Evolutionary conservation across 768 basidiomycete species (phyloP).

Genomic region (Phylloporus sp.): DNA sequence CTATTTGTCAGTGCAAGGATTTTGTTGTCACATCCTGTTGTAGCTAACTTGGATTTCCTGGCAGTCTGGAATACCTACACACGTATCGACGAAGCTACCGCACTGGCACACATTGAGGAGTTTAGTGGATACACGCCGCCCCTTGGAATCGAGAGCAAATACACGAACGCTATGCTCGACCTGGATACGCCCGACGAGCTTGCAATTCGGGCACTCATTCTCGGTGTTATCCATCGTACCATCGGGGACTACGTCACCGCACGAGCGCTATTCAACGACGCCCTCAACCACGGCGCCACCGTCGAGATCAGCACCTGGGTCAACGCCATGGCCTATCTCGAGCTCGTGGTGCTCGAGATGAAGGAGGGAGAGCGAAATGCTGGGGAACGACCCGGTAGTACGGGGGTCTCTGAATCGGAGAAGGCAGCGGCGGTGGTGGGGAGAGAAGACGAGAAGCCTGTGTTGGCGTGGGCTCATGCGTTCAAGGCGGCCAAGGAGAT

Average conservation of each 20-base stretch:
- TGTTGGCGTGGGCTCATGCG: conserved; percentile 41
- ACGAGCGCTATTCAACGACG: conserved; percentile 49
- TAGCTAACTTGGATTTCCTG: conserved; percentile 3
- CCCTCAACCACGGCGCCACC: conserved; percentile 36
- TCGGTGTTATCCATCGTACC: conserved; percentile 64
- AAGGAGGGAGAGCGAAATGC: conserved; percentile 47
- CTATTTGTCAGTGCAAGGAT: conserved; percentile 50
- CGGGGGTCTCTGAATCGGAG: no score
- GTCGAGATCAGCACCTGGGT: conserved; percentile 64
- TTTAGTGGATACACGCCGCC: conserved; percentile 47
- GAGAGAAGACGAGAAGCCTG: conserved; percentile 10
- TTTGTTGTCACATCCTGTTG: background rate
- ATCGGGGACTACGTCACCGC: conserved; percentile 41
- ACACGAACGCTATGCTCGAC: conserved; percentile 31
- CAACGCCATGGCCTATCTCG: conserved; percentile 59
- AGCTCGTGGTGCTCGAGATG: conserved; percentile 63
- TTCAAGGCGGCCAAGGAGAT: conserved; percentile 45
- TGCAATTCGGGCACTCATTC: conserved; percentile 60
- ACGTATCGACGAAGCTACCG: conserved; percentile 48
- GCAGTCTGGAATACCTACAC: conserved; percentile 77
- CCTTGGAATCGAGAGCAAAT: conserved; percentile 29
- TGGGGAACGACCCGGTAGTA: conserved; percentile 33
- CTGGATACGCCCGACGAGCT: conserved; percentile 69
- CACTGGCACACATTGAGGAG: conserved; percentile 53
- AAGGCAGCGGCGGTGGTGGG: no score